Conservation (phyloP, 495 filamentous ascomycete genomes). For the Aspergillus olivimuriae region DNA sequence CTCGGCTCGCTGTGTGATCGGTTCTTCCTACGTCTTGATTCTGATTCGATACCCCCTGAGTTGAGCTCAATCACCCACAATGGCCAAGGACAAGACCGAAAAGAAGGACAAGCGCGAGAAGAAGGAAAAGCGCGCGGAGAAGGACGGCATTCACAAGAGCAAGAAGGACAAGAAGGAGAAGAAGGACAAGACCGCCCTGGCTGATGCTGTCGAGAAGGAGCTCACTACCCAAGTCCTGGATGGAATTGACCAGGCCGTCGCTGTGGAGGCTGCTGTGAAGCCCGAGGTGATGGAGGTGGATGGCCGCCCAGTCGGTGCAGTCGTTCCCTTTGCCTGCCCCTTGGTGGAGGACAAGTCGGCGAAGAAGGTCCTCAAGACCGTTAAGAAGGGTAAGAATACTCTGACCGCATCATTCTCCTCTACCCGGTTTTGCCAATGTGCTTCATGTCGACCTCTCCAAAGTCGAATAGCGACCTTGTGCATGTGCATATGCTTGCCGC, state of each 20-base stretch:
- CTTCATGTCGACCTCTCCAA: no score
- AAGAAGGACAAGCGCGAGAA: conserved; percentile 74
- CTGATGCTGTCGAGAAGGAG: conserved; percentile 58
- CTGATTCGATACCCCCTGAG: conserved; percentile 10
- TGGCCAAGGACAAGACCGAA: conserved; percentile 51
- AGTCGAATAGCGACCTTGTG: no score
- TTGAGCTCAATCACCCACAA: conserved; percentile 24
- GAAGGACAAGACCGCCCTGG: conserved; percentile 57
- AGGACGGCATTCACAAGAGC: conserved; percentile 65
- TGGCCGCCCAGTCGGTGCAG: conserved; percentile 53
- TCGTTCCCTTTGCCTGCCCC: conserved; percentile 92
- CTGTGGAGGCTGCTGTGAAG: conserved; percentile 31
- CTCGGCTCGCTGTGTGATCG: no score
- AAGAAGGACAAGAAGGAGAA: conserved; percentile 64
- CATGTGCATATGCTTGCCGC: no score
- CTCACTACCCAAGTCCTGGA: conserved; percentile 48
- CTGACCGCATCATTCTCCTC: background rate
- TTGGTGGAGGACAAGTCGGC: conserved; percentile 82
- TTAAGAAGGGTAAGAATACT: conserved; percentile 98
- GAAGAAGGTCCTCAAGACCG: conserved; percentile 89
- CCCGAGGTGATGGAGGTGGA: conserved; percentile 46
- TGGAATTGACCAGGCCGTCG: conserved; percentile 43
- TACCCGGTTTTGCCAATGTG: background rate
- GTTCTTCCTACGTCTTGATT: no score
- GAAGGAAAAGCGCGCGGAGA: conserved; percentile 74